Conservation (phyloP, 1,284 basidiomycete species). For the Moesziomyces aphidis region DNA sequence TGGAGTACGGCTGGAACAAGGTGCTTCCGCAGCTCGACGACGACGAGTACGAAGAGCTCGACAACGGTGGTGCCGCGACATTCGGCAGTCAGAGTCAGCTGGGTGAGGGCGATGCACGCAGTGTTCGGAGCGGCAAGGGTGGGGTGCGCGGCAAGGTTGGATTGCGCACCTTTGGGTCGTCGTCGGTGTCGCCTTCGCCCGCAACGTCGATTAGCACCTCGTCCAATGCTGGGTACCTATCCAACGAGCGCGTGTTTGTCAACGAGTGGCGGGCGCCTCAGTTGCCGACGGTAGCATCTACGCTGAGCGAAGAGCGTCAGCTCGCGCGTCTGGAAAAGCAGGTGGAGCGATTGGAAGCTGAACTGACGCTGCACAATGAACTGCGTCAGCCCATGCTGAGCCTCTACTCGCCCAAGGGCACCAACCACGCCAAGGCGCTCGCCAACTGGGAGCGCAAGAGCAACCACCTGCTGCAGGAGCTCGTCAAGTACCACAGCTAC, state of each 20-base stretch:
- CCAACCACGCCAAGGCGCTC: constrained; percentile 80
- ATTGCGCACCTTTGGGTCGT: neutral
- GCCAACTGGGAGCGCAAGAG: constrained; percentile 94
- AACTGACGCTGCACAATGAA: constrained; percentile 84
- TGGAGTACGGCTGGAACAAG: constrained; percentile 98
- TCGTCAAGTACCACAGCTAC: constrained; percentile 96
- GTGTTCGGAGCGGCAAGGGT: constrained; percentile 38
- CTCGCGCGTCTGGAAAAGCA: constrained; percentile 39
- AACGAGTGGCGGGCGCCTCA: constrained; percentile 94
- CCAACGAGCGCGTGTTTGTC: constrained; percentile 79
- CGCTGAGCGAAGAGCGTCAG: constrained; percentile 91
- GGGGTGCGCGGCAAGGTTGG: neutral
- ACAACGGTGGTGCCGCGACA: constrained; percentile 61
- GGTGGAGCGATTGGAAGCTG: constrained; percentile 75
- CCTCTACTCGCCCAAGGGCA: constrained; percentile 80
- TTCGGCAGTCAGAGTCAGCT: neutral
- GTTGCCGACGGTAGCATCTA: constrained; percentile 82
- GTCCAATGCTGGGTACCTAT: constrained; percentile 6
- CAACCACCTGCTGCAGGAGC: constrained; percentile 86
- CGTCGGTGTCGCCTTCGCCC: constrained; percentile 5
- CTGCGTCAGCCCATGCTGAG: constrained; percentile 84
- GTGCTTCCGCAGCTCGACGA: constrained; percentile 66
- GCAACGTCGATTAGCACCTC: constrained; percentile 14
- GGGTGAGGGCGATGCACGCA: constrained; percentile 19
- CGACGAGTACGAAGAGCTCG: constrained; percentile 70